Base-by-base conservation (phyloP, 1,284 basidiomycete genomes). In the Ganoderma resinaceum region DNA sequence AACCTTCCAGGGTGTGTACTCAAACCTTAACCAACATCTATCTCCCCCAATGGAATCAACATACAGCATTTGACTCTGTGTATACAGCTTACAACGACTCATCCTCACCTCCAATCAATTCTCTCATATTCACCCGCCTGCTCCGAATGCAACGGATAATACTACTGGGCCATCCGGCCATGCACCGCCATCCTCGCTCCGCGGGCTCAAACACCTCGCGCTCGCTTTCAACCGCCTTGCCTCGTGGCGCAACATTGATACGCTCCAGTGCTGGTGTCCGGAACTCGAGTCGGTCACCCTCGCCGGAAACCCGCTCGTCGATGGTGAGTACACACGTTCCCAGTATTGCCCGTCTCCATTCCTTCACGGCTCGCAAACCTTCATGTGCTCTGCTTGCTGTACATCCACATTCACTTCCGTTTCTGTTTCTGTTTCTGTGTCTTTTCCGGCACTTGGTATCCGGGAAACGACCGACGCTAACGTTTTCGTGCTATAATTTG, bases 181-280 rank as follows among this genome's bases (percentile, higher is more conserved):
- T 73, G n/a, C 69, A 20, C 33, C 68, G 38, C 66, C 2, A 63
- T 86, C 52, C 72, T 66, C 73, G 3, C 65, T 78, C 14, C 60
- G 59, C 2, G 67, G 66, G 26, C 65, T 81, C 62, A 85, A 83
- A 76, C 84, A 91, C 71, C 80, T 97, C 14, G 86, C 87, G 3
- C 80, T 98, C 55, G 87, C 89, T 29, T 82, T 82, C 66, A 96
- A 96, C 73, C 76, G 74, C 0, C 76, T 98, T 53, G 70, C 77
- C 5, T 72, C 81, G 14, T 97, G 95, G 95, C 71, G 77, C 20
- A 86, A 87, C 70, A 82, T 98, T 62, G 93, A 97, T 78, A 82
- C 87, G 3, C 80, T 98, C 31, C 82, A 86, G 29, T 76, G 73
- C 14, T 94, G 93, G 90, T 87, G 87, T 72, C 90, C 92, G 11